phyloP scores from a whole-genome alignment of 2,329 filamentous ascomycete genomes.

The Orbilia ellipsospora region DNA sequence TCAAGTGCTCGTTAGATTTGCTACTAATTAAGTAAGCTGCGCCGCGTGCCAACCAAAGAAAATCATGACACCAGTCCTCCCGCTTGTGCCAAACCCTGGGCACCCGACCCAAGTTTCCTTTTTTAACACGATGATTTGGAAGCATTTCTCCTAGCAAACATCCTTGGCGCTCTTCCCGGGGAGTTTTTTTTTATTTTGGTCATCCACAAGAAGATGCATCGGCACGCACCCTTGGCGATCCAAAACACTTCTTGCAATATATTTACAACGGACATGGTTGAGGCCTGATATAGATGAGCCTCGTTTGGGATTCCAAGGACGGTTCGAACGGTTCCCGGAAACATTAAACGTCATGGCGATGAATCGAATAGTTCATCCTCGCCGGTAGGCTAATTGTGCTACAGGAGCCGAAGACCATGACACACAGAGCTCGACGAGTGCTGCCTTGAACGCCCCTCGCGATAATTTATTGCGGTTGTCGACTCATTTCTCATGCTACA shows the following conservation, averaged over 20 bases:
- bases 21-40: neutral
- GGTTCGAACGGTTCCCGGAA: conserved; percentile 6
- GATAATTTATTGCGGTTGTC: conserved; percentile 16
- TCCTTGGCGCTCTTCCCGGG: conserved; percentile 15
- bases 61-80: conserved; percentile 10
- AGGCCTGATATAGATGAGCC: neutral
- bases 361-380: neutral
- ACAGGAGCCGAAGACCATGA: conserved; percentile 6
- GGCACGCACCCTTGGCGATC: neutral
- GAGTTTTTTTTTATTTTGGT: conserved; percentile 12
- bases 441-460: conserved; percentile 15
- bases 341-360: conserved; percentile 10
- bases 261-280: conserved; percentile 14
- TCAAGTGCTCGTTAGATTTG: too few relatives aligned
- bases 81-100: conserved; percentile 14
- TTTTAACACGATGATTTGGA: conserved; percentile 54
- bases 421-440: neutral
- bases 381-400: neutral
- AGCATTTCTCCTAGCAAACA: conserved; percentile 42
- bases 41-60: conserved; percentile 6
- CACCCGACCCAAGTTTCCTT: conserved; percentile 42
- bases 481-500: conserved; percentile 38
- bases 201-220: neutral
- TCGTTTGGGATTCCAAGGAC: conserved; percentile 15
- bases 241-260: neutral